Evolutionary conservation across 108 stramenopile genomes (phyloP), one percentile per base, ranked within the genome.

Genomic region (Schizochytrium sp.): DNA sequence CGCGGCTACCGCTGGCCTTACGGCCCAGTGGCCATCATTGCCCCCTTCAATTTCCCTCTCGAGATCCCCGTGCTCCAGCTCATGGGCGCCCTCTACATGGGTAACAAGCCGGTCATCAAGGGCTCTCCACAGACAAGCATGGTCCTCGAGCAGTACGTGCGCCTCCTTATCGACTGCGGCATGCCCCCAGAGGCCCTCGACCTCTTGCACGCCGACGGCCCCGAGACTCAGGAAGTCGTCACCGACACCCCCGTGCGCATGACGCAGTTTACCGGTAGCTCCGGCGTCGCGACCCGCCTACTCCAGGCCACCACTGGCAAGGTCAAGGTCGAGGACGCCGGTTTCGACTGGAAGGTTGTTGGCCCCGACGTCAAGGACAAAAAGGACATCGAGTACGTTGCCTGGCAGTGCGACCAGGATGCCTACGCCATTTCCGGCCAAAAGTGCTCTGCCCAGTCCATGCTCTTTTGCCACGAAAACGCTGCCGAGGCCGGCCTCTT

Each of bases 81-180:
- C 45, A 98, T 99, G 97, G 98, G 98, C 29, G 96, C 98, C 6
- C 92, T 99, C 23, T 98, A 93, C 93, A 99, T 99, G 98, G 98
- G 98, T 10, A 99, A 99, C 94, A 98, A 98, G 89, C 96, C 96
- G 0, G 93, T 96, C 18, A 57, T 97, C 60, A 97, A 98, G 90
- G 95, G 95, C 14, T 95, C 95, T 29, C 95, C 95, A 71, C 95
- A 96, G 91, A 96, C 96, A 21, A 92, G 97, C 0, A 87, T 98
- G 58, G 97, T 98, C n/a, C 96, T 97, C 95, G 97, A 98, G 91
- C 97, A 97, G 76, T 97, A 95, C 91, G 19, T 98, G 12, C 95
- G 95, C 72, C 94, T 99, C 44, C 87, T 98, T 14, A 51, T 69
- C 57, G 94, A 96, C 87, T 98, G 97, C 90, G 99, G 99, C 6